A percentile compares a stretch with the other conserved stretches of the same genome.
Evolutionary conservation across 208 protist genomes (phyloP).

Genomic region (Crithidia fasciculata): DNA sequence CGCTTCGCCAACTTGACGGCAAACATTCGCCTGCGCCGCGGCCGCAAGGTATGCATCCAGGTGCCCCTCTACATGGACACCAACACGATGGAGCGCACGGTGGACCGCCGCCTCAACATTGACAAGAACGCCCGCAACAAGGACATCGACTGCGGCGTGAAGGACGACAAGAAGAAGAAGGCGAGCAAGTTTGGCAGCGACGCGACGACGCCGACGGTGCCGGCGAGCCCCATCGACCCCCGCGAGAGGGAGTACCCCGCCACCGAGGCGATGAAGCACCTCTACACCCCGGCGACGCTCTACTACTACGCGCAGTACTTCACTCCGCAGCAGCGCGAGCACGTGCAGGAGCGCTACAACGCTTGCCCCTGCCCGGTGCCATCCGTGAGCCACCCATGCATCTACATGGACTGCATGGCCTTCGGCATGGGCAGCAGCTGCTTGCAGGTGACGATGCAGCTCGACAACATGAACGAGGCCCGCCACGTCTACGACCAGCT

Average conservation of each 20-base stretch:
- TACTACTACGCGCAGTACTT: conserved; percentile 95
- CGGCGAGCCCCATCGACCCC: conserved; percentile 31
- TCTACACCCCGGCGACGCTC: conserved; percentile 83
- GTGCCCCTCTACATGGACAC: conserved; percentile 96
- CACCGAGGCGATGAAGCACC: conserved; percentile 66
- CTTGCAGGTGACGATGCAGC: conserved; percentile 98
- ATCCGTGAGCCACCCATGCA: conserved; percentile 89
- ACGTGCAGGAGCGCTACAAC: conserved; percentile 82
- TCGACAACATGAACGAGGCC: conserved; percentile 92
- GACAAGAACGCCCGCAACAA: conserved; percentile 75
- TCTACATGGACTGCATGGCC: conserved; percentile 99
- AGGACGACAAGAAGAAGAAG: conserved; percentile 55
- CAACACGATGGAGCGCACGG: conserved; percentile 83
- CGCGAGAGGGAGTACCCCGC: conserved; percentile 47
- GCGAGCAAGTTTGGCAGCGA: conserved; percentile 47
- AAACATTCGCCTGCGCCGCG: conserved; percentile 96
- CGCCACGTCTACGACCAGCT: conserved; percentile 98
- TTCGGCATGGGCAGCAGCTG: conserved; percentile 99
- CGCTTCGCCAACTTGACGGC: conserved; percentile 96
- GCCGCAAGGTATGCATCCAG: conserved; percentile 95
- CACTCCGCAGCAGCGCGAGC: conserved; percentile 57
- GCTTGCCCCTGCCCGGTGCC: conserved; percentile 82
- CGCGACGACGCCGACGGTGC: neutral
- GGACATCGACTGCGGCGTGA: conserved; percentile 72
- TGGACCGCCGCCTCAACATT: conserved; percentile 85